These are phyloP conservation scores for Psilocybe subaeruginosa DNA, from an alignment of 768 basidiomycete species.

Conservation along the genomic window DNA sequence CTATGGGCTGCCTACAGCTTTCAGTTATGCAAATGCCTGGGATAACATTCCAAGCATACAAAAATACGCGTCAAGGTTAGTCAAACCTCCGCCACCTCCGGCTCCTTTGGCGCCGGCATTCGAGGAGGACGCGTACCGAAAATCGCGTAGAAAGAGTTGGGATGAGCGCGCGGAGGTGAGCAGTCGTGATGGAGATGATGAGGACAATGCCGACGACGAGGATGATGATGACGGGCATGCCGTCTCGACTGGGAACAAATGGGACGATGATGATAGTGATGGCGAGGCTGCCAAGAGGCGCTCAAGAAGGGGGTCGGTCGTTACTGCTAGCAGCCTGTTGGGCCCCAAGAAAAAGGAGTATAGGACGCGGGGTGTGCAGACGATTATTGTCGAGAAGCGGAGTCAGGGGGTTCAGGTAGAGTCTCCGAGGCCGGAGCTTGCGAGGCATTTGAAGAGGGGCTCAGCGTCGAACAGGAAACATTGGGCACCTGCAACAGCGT, in stretches of 20 bases:
- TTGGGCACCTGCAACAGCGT: conserved; percentile 30
- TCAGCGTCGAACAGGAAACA: conserved; percentile 26
- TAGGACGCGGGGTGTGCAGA: conserved; percentile 73
- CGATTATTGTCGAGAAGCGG: conserved; percentile 54
- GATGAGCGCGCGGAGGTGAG: conserved; percentile 64
- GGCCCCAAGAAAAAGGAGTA: conserved; percentile 60
- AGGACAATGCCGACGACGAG: conserved; percentile 72
- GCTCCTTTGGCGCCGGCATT: conserved; percentile 49
- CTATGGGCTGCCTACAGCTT: conserved; percentile 54
- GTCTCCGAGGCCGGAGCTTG: conserved; percentile 19
- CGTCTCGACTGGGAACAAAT: conserved; percentile 27
- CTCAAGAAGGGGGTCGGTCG: conserved; percentile 39
- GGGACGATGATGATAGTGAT: conserved; percentile 38
- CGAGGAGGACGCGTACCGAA: conserved; percentile 45
- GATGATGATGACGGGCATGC: conserved; percentile 41
- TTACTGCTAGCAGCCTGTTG: conserved; percentile 36
- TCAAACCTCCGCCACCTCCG: conserved; percentile 36
- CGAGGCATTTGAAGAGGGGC: conserved; percentile 17
- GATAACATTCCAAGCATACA: conserved; percentile 82
- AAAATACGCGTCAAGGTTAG: conserved; percentile 67
- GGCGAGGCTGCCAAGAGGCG: conserved; percentile 32
- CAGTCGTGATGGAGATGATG: conserved; percentile 83
- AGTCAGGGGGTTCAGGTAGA: conserved; percentile 65
- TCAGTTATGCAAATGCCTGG: conserved; percentile 83
- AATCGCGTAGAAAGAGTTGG: conserved; percentile 43